Percentiles rank a stretch among this genome's conserved stretches.
These are phyloP conservation scores for Eruca vesicaria DNA, from an alignment of 441 rosid genomes.

Conservation along the genomic window DNA sequence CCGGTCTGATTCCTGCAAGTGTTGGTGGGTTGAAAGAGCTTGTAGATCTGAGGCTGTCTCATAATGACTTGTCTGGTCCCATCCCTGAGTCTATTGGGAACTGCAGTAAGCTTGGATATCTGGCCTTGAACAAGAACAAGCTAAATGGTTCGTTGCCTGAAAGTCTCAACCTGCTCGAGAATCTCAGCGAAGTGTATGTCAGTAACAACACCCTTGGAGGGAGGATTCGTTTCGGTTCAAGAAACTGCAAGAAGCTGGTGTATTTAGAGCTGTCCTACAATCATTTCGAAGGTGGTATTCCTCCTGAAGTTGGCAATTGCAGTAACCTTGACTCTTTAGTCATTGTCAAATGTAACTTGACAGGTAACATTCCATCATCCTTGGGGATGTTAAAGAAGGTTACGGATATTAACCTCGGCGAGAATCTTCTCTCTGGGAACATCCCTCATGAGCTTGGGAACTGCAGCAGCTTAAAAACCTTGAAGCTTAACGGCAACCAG, in stretches of 20 bases:
- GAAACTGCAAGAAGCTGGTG: conserved; percentile 46
- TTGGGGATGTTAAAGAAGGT: conserved; percentile 50
- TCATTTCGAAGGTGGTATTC: conserved; percentile 52
- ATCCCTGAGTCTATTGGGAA: conserved; percentile 64
- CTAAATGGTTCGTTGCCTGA: conserved; percentile 59
- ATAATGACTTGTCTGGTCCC: conserved; percentile 54
- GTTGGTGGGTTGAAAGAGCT: conserved; percentile 49
- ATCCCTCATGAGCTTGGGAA: conserved; percentile 70
- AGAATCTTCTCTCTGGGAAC: conserved; percentile 58
- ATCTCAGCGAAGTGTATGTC: conserved; percentile 41
- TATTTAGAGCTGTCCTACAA: conserved; percentile 58
- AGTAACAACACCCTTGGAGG: conserved; percentile 54
- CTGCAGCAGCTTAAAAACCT: conserved; percentile 59
- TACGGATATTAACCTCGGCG: conserved; percentile 44
- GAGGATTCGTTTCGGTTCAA: conserved; percentile 46
- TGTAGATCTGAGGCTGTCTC: conserved; percentile 28
- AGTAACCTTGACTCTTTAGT: conserved; percentile 43
- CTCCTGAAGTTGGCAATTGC: conserved; percentile 61
- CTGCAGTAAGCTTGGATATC: conserved; percentile 44
- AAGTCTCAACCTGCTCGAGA: conserved; percentile 52
- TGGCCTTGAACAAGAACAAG: conserved; percentile 45
- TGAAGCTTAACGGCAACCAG: conserved; percentile 49
- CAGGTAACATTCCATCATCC: conserved; percentile 66
- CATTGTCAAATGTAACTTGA: conserved; percentile 44
- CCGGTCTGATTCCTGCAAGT: conserved; percentile 54